Base-by-base conservation (phyloP, 192 early-diverging fungal genomes). In the Oehlia diaphana region DNA sequence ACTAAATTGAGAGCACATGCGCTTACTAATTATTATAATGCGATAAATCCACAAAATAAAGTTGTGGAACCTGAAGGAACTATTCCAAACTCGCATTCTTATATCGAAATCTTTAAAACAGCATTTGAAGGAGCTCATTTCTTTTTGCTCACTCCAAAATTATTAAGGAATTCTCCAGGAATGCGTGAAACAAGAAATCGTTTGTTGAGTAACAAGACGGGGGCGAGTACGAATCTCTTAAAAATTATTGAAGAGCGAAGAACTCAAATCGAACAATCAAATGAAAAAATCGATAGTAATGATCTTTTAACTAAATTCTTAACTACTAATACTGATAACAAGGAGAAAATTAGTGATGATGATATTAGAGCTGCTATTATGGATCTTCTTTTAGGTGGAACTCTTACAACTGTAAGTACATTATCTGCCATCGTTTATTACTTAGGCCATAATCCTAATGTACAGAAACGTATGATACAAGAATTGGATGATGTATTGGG, bases 401-500 rank as follows among this genome's bases (percentile, higher is more conserved):
- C 14, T 63, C 3, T 63, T 37, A 63, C 58, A 26, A 47, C 58
- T 21, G 21, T 61, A 39, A 9, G 4, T 8, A 12, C 2, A 3
- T 13, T 76, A 13, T 63, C 10, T 35, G 31, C 9, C 26, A 16
- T 76, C 4, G 62, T 76, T 5, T 63, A 76, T 63, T 76, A 23
- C 19, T 19, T 76, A 37, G 21, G n/a, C 0, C 9, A 37, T 23
- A 8, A 76, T 63, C 74, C 74, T 12, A 14, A 76, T 26, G 74
- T 63, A 12, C 19, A 63, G n/a, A 28, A 76, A 63, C n/a, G 23
- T 28, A 61, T 76, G 61, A 13, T 21, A 33, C 7, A 61, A 42
- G 74, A 76, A 63, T 19, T 76, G 6, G 31, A 62, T 33, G 39
- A 16, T 33, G 61, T 76, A 23, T 42, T 76, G 10, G 74, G 74